phyloP scores from a whole-genome alignment of 2,329 filamentous ascomycete genomes.

The Beauveria asiatica region DNA sequence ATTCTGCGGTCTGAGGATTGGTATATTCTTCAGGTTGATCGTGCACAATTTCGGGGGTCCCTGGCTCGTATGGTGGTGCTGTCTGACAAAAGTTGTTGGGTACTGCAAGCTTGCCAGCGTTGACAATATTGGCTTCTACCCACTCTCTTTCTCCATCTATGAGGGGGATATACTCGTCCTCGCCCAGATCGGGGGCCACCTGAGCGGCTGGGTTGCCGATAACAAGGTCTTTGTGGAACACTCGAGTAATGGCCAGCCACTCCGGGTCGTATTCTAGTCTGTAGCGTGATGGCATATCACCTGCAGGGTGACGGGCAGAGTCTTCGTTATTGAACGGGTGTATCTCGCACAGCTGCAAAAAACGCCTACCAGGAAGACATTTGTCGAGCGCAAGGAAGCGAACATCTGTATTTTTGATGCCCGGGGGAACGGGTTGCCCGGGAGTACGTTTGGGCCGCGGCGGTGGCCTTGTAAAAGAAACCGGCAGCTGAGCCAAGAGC shows the following conservation, averaged over 20 bases:
- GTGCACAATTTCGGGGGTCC: constrained; percentile 45
- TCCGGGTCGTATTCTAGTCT: constrained; percentile 78
- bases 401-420: constrained; percentile 70
- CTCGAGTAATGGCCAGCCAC: constrained; percentile 88
- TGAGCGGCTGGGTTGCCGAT: constrained; percentile 51
- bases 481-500: constrained; percentile 65
- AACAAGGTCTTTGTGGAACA: constrained; percentile 58
- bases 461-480: constrained; percentile 52
- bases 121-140: constrained; percentile 69
- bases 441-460: constrained; percentile 32
- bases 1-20: constrained; percentile 76
- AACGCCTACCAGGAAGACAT: constrained; percentile 70
- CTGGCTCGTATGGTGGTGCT: constrained; percentile 59
- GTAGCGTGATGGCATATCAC: constrained; percentile 33
- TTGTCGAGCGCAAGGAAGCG: constrained; percentile 89
- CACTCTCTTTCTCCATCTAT: constrained; percentile 68
- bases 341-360: constrained; percentile 69
- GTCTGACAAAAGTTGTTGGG: constrained; percentile 72
- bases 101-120: constrained; percentile 52
- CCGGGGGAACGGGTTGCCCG: constrained; percentile 56
- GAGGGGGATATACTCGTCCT: constrained; percentile 56
- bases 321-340: constrained; percentile 33
- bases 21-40: constrained; percentile 72
- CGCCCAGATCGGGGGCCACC: constrained; percentile 53
- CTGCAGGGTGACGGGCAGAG: constrained; percentile 15